phyloP scores from a whole-genome alignment of 1,139 yeast genomes.

The Saccharomycopsis hybrid region DNA sequence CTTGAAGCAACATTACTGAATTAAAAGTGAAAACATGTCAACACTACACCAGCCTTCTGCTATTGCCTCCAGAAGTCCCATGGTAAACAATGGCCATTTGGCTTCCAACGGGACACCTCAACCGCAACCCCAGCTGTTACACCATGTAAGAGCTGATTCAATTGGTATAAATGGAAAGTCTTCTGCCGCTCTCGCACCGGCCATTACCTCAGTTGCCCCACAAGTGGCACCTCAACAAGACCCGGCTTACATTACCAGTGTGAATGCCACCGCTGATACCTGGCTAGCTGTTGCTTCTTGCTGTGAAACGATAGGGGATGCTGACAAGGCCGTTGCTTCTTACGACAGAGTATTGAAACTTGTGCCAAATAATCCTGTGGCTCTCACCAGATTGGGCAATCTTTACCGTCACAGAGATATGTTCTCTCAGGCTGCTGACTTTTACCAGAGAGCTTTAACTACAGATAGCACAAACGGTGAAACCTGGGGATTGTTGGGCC shows the following conservation, averaged over 20 bases:
- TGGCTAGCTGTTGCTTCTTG: constrained; percentile 90
- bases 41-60: constrained; percentile 7
- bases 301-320: constrained; percentile 85
- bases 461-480: constrained; percentile 88
- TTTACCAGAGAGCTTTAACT: constrained; percentile 79
- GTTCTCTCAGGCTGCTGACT: constrained; percentile 89
- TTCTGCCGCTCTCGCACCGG: not conserved
- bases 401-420: constrained; percentile 84
- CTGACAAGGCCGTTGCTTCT: constrained; percentile 81
- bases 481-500: constrained; percentile 96
- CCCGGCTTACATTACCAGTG: constrained; percentile 17
- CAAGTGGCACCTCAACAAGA: not conserved
- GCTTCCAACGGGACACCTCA: constrained; percentile 1
- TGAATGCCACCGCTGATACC: constrained; percentile 59
- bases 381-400: constrained; percentile 80
- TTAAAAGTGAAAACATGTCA: not conserved
- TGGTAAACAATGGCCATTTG: constrained; percentile 8
- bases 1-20: too few species aligned
- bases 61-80: constrained; percentile 7
- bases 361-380: constrained; percentile 79
- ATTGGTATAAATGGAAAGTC: constrained; percentile 4
- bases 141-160: constrained; percentile 1
- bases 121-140: not conserved
- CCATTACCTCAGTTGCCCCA: not conserved
- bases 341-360: constrained; percentile 88